Conservation (phyloP, 2,329 filamentous ascomycete genomes). For the Botrytis pseudocinerea region DNA sequence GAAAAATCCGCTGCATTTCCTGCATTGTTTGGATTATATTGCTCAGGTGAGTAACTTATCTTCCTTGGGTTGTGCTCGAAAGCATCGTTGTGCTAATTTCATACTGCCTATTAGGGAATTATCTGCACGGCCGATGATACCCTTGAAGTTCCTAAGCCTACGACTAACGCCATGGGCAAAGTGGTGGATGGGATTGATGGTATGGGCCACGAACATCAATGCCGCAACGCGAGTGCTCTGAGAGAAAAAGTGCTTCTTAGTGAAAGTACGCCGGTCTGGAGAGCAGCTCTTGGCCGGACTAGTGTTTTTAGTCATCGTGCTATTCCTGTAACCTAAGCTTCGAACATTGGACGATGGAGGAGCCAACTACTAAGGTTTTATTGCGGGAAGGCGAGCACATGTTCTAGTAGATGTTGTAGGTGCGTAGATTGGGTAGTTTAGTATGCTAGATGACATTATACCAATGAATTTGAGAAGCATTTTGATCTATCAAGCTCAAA, state of each 20-base stretch:
- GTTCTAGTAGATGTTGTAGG: background rate
- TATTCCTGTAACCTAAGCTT: background rate
- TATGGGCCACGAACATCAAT: background rate
- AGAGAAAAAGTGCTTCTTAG: conserved; percentile 5
- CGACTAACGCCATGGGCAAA: background rate
- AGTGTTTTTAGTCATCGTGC: conserved; percentile 6
- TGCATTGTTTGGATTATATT: conserved; percentile 4
- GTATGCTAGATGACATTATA: background rate
- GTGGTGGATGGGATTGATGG: conserved; percentile 5
- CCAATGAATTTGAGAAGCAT: background rate
- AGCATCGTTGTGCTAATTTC: background rate
- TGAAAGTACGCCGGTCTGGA: background rate
- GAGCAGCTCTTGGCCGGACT: conserved; percentile 6
- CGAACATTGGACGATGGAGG: background rate
- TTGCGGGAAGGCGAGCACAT: background rate
- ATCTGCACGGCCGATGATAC: background rate
- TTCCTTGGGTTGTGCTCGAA: background rate
- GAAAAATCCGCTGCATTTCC: background rate
- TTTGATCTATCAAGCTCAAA: background rate
- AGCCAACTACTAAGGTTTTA: background rate
- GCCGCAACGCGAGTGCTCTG: background rate
- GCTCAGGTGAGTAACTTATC: background rate
- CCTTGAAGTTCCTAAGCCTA: background rate
- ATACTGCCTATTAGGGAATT: background rate
- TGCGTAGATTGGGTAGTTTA: too few species aligned